phyloP scores from a whole-genome alignment of 139 green algal genomes.

The Limnomonas spitsbergensis region DNA sequence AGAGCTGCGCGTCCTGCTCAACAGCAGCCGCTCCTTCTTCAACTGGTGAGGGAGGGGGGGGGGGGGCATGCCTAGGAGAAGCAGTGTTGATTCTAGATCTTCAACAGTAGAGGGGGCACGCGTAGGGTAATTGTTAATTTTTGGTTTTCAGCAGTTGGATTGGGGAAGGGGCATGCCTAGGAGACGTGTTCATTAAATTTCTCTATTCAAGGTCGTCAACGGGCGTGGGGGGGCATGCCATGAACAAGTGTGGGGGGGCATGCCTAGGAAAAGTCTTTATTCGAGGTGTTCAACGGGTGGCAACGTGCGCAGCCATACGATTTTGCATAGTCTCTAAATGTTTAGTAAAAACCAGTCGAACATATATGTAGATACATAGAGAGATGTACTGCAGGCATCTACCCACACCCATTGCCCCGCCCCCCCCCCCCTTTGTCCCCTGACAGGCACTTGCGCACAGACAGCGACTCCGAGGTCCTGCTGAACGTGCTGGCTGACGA shows the following conservation, averaged over 20 bases:
- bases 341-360: too few species aligned
- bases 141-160: slow-evolving; percentile 88
- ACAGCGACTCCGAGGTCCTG: slow-evolving; percentile 93
- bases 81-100: slow-evolving; percentile 97
- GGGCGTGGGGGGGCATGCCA: too few species aligned
- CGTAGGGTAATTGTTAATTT: slow-evolving; percentile 55
- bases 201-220: slow-evolving; percentile 99
- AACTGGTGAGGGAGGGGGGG: too few species aligned
- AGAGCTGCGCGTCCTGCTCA: slow-evolving; percentile 70
- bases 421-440: slow-evolving; percentile 33
- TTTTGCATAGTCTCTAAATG: too few species aligned
- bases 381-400: too few species aligned
- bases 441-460: slow-evolving; percentile 83
- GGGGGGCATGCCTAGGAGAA: too few species aligned
- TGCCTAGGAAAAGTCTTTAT: background rate
- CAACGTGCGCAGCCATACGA: too few species aligned
- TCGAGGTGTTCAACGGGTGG: too few species aligned
- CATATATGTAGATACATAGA: too few species aligned
- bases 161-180: too few species aligned
- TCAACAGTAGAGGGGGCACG: slow-evolving; percentile 90
- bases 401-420: background rate
- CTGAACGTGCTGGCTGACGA: slow-evolving; percentile 96
- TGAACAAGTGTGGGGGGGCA: too few species aligned
- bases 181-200: too few species aligned
- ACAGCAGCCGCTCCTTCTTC: slow-evolving; percentile 83